phyloP scores from a whole-genome alignment of 805 yeast genomes.

The Blastobotrys attinorum region DNA sequence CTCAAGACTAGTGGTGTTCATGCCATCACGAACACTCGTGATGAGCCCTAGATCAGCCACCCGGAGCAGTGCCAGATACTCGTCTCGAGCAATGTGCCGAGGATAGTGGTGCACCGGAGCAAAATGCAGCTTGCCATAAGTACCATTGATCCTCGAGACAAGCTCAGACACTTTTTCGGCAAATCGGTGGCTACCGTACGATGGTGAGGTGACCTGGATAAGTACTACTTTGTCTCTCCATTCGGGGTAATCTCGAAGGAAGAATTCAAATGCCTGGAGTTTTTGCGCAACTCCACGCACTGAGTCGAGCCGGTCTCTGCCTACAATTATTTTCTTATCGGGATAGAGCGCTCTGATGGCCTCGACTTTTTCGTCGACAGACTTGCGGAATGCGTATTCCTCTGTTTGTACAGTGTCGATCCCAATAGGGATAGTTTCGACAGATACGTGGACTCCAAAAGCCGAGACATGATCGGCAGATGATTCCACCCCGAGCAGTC shows the following conservation, averaged over 20 bases:
- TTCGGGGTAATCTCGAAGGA: slow-evolving; percentile 84
- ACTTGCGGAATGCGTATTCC: slow-evolving; percentile 40
- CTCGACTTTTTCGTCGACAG: slow-evolving; percentile 43
- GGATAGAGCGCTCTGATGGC: slow-evolving; percentile 45
- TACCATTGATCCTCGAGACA: slow-evolving; percentile 73
- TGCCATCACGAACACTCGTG: slow-evolving; percentile 90
- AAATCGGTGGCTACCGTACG: slow-evolving; percentile 41
- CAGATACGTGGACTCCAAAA: slow-evolving; percentile 69
- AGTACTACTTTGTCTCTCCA: slow-evolving; percentile 82
- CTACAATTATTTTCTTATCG: slow-evolving; percentile 66
- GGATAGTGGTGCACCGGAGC: slow-evolving; percentile 92
- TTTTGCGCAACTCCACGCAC: slow-evolving; percentile 94
- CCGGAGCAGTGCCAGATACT: slow-evolving; percentile 78
- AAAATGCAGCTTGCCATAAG: slow-evolving; percentile 71
- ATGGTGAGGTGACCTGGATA: slow-evolving; percentile 87
- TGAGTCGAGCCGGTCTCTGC: slow-evolving; percentile 86
- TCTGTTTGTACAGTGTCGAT: slow-evolving; percentile 69
- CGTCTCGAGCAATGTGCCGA: slow-evolving; percentile 79
- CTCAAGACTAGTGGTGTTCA: slow-evolving; percentile 92
- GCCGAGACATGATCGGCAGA: slow-evolving; percentile 43
- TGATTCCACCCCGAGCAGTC: slow-evolving; percentile 74
- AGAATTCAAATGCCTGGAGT: slow-evolving; percentile 81
- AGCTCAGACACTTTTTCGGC: slow-evolving; percentile 75
- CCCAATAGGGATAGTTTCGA: slow-evolving; percentile 81
- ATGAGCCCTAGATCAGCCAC: slow-evolving; percentile 87